phyloP scores from a whole-genome alignment of 441 rosid species.

The Eruca vesicaria region DNA sequence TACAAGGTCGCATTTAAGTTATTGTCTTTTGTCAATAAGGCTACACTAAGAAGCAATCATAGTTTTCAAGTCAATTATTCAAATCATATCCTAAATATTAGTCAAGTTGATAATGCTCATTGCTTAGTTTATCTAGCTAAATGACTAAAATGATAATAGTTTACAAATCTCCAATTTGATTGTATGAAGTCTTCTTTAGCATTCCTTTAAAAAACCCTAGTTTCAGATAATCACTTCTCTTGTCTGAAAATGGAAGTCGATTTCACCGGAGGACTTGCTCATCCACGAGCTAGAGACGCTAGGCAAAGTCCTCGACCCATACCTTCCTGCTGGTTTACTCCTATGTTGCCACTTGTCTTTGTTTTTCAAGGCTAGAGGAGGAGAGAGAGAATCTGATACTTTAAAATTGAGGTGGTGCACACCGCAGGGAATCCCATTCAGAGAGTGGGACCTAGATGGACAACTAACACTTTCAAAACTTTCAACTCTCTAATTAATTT shows the following conservation, averaged over 20 bases:
- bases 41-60: too few species aligned
- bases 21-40: neutral
- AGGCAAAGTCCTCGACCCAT: neutral
- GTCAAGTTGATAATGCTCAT: neutral
- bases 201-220: neutral
- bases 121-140: neutral
- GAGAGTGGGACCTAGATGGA: constrained; percentile 10
- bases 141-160: neutral
- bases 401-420: constrained; percentile 22
- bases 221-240: neutral
- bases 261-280: neutral
- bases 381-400: constrained; percentile 28
- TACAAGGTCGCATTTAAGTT: neutral
- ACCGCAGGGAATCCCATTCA: constrained; percentile 28
- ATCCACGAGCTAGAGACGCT: neutral
- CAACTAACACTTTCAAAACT: constrained; percentile 17
- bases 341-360: neutral
- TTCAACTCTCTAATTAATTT: constrained; percentile 23
- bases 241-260: too few species aligned
- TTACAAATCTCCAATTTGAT: neutral
- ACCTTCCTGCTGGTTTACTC: neutral
- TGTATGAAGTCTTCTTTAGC: neutral
- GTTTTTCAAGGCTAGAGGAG: neutral
- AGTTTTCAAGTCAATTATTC: neutral
- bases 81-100: neutral